Evolutionary conservation across 352 stramenopile genomes (phyloP), one percentile per base, ranked within the genome.

Genomic region (Pythium plurisporium): DNA sequence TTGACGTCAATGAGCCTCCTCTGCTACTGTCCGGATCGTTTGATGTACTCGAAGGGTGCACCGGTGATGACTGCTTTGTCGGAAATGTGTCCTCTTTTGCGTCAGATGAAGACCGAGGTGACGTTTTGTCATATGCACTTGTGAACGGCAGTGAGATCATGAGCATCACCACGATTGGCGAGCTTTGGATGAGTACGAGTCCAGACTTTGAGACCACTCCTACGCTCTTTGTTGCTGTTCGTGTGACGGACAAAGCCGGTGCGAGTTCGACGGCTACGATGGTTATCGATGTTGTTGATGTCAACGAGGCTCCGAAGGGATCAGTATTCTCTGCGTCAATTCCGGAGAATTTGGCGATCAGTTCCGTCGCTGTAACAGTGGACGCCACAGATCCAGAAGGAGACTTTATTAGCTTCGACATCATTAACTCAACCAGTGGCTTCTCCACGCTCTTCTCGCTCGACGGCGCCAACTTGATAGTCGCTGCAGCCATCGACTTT

Each of bases 11-110:
- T 38, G 74, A 85, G 33, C 41, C 64, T 14, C 76, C 74, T 0
- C 43, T 78, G 34, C 36, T 85, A 5, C 62, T 72, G 0, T 60
- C 42, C 43, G 56, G 64, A 27, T 58, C 70, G 17, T 87, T 87
- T 54, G 67, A 74, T 20, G 73, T 83, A 15, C 19, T 70, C 10
- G 76, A 87, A 64, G 59, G 64, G n/a, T 87, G 76, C 47, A 42
- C 52, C 2, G 72, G 68, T 4, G 51, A 59, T 27, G 59, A 77
- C 41, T 87, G 76, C 40, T 69, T 74, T 12, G 54, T 75, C 25
- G 76, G 70, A n/a, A 55, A 73, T 42, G 40, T 85, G 7, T 61
- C 58, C 17, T 12, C 61, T 19, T 73, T 74, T 41, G 72, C 69
- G 19, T 70, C 67, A 15, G 76, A 87, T 20, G 76, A 87, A 51